These are phyloP conservation scores for Nyssa sinensis DNA, from an alignment of 148 eudicot genomes.

Conservation along the genomic window DNA sequence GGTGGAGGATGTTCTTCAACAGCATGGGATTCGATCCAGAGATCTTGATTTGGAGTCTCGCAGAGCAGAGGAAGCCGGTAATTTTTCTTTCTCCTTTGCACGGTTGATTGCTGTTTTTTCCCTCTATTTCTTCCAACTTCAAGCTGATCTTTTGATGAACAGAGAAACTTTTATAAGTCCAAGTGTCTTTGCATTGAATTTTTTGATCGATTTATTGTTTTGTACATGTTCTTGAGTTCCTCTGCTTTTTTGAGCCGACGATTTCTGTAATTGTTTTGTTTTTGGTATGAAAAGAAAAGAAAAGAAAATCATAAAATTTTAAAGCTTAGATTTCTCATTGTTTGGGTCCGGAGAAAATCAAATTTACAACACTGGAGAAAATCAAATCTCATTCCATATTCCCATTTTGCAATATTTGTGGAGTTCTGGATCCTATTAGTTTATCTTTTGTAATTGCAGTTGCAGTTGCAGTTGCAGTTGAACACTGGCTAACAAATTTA, in stretches of 20 bases:
- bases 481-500: too few species aligned
- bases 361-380: neutral
- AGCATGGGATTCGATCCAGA: conserved; percentile 57
- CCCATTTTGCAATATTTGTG: too few species aligned
- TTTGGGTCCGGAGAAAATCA: neutral
- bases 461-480: too few species aligned
- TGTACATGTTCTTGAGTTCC: neutral
- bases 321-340: too few species aligned
- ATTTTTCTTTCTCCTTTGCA: too few species aligned
- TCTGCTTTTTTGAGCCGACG: neutral
- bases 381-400: too few species aligned
- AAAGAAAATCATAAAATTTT: too few species aligned
- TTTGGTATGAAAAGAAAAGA: neutral
- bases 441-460: too few species aligned
- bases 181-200: neutral
- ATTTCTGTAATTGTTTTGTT: too few species aligned
- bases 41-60: conserved; percentile 64
- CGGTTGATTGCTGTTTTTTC: too few species aligned
- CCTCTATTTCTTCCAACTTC: neutral
- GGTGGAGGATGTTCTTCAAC: conserved; percentile 86
- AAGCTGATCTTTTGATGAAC: neutral
- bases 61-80: conserved; percentile 71
- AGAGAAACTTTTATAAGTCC: too few species aligned
- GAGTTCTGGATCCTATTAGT: too few species aligned
- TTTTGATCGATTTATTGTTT: neutral